A percentile compares a stretch with the other conserved stretches of the same genome.
These are phyloP conservation scores for Xerocomus cyaneibrunnescens DNA, from an alignment of 1,284 basidiomycete genomes.

Conservation along the genomic window DNA sequence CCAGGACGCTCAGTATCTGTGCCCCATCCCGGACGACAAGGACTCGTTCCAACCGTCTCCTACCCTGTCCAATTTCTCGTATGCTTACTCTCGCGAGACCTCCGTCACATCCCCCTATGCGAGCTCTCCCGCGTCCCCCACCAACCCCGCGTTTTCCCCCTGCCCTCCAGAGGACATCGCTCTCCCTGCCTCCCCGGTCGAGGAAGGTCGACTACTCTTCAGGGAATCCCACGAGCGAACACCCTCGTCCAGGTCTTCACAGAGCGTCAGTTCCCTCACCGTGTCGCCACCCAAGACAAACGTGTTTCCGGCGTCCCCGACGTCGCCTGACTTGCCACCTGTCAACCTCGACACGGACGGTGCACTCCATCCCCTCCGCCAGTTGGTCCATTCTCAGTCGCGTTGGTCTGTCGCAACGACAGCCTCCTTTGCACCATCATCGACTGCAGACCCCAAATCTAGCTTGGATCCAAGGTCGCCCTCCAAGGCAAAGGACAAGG, in stretches of 20 bases:
- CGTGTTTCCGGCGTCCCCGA: constrained; percentile 8
- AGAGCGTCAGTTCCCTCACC: constrained; percentile 1
- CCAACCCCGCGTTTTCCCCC: constrained; percentile 18
- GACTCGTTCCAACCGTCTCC: constrained; percentile 31
- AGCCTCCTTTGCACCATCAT: constrained; percentile 18
- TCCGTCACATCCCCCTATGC: constrained; percentile 24
- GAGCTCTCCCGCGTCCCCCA: constrained; percentile 25
- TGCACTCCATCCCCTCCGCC: constrained; percentile 9
- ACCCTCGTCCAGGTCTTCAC: constrained; percentile 13
- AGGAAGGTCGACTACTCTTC: constrained; percentile 9
- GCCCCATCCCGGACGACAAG: constrained; percentile 22
- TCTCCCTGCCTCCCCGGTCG: constrained; percentile 25
- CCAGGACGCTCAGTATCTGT: constrained; percentile 19
- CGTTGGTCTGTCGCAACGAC: constrained; percentile 34
- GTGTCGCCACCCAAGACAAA: background rate
- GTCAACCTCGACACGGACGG: background rate
- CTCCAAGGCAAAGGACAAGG: constrained; percentile 21
- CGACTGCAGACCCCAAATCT: constrained; percentile 14
- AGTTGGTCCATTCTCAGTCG: constrained; percentile 22
- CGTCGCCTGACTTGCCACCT: background rate
- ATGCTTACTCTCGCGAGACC: constrained; percentile 24
- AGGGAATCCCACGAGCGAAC: constrained; percentile 1
- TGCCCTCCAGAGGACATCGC: constrained; percentile 27
- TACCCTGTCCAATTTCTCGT: constrained; percentile 32
- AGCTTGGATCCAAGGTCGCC: constrained; percentile 5